Evolutionary conservation across 495 filamentous ascomycete genomes (phyloP).

Genomic region (Aspergillus homomorphus): DNA sequence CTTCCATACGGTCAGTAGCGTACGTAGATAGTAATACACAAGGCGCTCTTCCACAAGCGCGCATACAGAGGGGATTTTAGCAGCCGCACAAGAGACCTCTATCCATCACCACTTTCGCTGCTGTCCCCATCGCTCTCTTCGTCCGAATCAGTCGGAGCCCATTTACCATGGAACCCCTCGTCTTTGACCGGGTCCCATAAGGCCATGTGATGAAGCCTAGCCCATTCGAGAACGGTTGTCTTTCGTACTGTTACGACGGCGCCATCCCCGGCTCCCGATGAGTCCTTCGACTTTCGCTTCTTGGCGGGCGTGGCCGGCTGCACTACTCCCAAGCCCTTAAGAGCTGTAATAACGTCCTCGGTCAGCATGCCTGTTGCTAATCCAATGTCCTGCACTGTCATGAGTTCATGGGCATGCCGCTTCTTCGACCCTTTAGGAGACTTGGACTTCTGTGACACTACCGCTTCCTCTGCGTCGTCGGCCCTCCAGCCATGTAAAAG

Average conservation of each 20-base stretch:
- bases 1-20: constrained; percentile 7
- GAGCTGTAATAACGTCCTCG: constrained; percentile 76
- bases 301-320: constrained; percentile 54
- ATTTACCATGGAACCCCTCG: constrained; percentile 44
- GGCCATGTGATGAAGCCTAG: constrained; percentile 35
- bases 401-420: constrained; percentile 33
- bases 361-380: constrained; percentile 71
- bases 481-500: constrained; percentile 38
- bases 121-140: constrained; percentile 10
- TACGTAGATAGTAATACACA: constrained; percentile 1
- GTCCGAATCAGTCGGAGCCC: constrained; percentile 18
- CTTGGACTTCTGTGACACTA: constrained; percentile 28
- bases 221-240: constrained; percentile 47
- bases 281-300: constrained; percentile 33
- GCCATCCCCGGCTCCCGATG: constrained; percentile 26
- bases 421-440: constrained; percentile 24
- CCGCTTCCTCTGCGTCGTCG: constrained; percentile 19
- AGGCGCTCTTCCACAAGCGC: neutral
- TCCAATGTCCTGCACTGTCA: constrained; percentile 57
- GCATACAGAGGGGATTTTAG: neutral
- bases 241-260: constrained; percentile 42
- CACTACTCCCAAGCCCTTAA: constrained; percentile 73
- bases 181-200: constrained; percentile 47
- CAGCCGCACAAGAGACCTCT: neutral
- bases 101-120: constrained; percentile 14